Conservation (phyloP, 495 filamentous ascomycete genomes). For the Podospora tetraspora region DNA sequence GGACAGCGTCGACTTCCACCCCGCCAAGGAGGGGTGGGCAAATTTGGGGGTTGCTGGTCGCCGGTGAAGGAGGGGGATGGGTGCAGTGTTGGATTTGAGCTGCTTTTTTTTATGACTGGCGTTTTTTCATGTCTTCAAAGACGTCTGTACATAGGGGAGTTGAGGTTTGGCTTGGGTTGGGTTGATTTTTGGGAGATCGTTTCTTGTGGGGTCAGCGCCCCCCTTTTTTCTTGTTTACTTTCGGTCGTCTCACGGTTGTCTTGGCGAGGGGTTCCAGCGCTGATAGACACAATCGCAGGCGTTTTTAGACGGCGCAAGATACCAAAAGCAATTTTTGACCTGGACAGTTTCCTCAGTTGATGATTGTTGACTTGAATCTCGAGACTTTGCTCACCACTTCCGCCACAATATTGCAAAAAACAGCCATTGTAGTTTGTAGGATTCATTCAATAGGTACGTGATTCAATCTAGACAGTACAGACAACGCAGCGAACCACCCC, state of each 20-base stretch:
- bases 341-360: neutral
- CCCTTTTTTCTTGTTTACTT: neutral
- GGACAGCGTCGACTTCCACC: neutral
- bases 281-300: neutral
- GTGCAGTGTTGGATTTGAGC: neutral
- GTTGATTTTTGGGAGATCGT: neutral
- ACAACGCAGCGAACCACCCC: too few species aligned
- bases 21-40: neutral
- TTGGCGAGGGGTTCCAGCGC: neutral
- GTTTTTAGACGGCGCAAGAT: neutral
- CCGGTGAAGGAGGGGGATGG: neutral
- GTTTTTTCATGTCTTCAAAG: neutral
- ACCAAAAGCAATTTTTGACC: too few species aligned
- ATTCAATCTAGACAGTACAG: neutral
- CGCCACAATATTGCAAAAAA: neutral
- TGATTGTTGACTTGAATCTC: too few species aligned
- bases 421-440: neutral
- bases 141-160: neutral
- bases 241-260: neutral
- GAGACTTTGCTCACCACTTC: too few species aligned
- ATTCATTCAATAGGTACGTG: neutral
- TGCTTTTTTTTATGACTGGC: neutral
- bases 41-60: neutral
- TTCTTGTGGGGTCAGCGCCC: neutral
- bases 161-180: neutral